Evolutionary conservation across 441 rosid species (phyloP), one percentile per base, ranked within the genome.

Genomic region (Adansonia rubrostipa): DNA sequence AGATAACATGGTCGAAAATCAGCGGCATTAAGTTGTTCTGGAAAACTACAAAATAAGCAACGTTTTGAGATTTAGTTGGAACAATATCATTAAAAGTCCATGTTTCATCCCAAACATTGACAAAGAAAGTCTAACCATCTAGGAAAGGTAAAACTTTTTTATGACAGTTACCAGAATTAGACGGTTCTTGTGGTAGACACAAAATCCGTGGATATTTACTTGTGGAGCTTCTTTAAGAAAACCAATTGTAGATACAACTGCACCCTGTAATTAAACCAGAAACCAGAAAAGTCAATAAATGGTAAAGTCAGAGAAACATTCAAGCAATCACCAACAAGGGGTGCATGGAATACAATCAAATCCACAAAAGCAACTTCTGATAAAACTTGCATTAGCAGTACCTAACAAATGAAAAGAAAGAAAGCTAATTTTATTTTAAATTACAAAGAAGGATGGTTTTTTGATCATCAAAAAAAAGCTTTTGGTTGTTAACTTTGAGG

Each of bases 221-320:
- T 83, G 85, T 8, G 99, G 99, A 85, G 98, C 96, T 83, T 94
- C 98, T 84, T 96, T 94, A 71, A 93, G 76, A 89, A 96, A 96
- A 54, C 99, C 99, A 66, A 96, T 93, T 24, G 98, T 96, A 65
- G 98, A 94, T 58, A 93, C 79, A 56, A 92, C 95, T 71, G 77
- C 71, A 80, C 91, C 95, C 99, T 96, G 88, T 80, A 56, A 66
- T 78, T 62, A 61, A 82, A 78, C 33, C 76, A 81, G n/a, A 77
- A 74, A 79, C 47, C 57, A 82, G 8, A 3, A 57, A 72, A 9
- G 36, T 64, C n/a, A 77, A 72, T 57, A 48, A 14, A 24, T 28
- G 74, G 51, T 45, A 75, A 63, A 48, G 69, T 64, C 13, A 24
- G 0, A 77, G 42, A 73, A 71, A 71, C 6, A 62, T 53, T 42